Base-by-base conservation (phyloP, 164 flowering plant genomes). In the Tetracentron sinense region DNA sequence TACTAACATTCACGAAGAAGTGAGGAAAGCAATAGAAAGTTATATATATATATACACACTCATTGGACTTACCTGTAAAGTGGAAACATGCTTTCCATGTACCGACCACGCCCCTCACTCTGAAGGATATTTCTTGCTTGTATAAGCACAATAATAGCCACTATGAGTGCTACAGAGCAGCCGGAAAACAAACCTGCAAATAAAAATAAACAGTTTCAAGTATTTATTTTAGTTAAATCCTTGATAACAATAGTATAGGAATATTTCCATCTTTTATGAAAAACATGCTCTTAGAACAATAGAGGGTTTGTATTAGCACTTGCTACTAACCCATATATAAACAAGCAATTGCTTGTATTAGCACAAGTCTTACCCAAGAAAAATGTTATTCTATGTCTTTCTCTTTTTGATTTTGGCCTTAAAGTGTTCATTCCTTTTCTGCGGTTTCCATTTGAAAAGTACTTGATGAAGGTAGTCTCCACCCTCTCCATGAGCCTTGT, bases 41-140 rank as follows among this genome's bases (percentile, higher is more conserved):
- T n/a, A n/a, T n/a, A n/a, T n/a, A n/a, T n/a, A n/a, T n/a, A n/a
- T n/a, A n/a, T n/a, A n/a, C n/a, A n/a, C n/a, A n/a, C n/a, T n/a
- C n/a, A n/a, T n/a, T n/a, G n/a, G n/a, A n/a, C 47, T 65, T 76
- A 79, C 89, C 85, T 85, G 71, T 85, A 87, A n/a, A 83, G 86
- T n/a, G n/a, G n/a, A n/a, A n/a, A n/a, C n/a, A n/a, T n/a, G n/a
- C n/a, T n/a, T n/a, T n/a, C n/a, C n/a, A 87, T 87, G 68, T 85
- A 84, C 21, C 42, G 31, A 1, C 42, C 38, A 30, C 71, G 58
- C 12, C 81, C 86, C 3, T 16, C 44, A 7, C 64, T 44, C 1
- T 64, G 56, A 16, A 73, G 35, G 56, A 84, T 62, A 5, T 72
- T 22, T 14, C 80, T 74, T 19, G 80, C 76, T 23, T 67, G 86